Evolutionary conservation across 106 monocot genomes (phyloP).

Genomic region (Dactylorhiza incarnata): DNA sequence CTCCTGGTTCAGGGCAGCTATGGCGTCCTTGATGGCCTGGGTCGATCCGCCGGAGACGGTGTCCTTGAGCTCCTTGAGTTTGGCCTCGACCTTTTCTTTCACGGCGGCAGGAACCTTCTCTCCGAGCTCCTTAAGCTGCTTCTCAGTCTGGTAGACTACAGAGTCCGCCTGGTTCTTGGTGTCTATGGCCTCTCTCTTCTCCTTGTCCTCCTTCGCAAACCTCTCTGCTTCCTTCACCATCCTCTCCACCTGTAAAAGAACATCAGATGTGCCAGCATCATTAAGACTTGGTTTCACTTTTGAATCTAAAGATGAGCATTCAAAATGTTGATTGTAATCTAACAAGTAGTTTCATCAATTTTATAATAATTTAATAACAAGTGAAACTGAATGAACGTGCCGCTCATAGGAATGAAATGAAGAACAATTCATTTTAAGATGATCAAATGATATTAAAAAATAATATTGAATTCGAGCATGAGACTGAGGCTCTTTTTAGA

Average conservation of each 20-base stretch:
- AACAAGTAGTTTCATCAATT: too few species aligned
- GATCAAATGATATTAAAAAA: too few species aligned
- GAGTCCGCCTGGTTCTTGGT: conserved; percentile 89
- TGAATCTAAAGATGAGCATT: too few species aligned
- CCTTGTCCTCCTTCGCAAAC: conserved; percentile 84
- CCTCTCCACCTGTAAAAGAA: conserved; percentile 53
- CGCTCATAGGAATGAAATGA: too few species aligned
- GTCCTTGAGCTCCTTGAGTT: conserved; percentile 71
- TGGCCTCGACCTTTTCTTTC: conserved; percentile 72
- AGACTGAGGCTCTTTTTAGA: too few species aligned
- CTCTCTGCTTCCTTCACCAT: conserved; percentile 87
- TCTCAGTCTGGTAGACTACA: conserved; percentile 77
- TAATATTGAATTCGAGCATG: too few species aligned
- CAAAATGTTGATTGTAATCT: too few species aligned
- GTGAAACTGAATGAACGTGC: too few species aligned
- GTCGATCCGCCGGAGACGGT: conserved; percentile 50
- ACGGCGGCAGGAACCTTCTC: conserved; percentile 69
- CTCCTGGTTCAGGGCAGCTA: conserved; percentile 74
- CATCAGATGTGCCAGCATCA: neutral
- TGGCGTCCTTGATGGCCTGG: conserved; percentile 63
- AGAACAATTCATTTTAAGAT: too few species aligned
- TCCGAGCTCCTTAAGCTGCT: conserved; percentile 82
- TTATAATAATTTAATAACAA: too few species aligned
- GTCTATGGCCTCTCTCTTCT: conserved; percentile 87
- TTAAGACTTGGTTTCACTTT: too few species aligned